Evolutionary conservation across 2,329 filamentous ascomycete genomes (phyloP).

Genomic region (Fusarium oxysporum): DNA sequence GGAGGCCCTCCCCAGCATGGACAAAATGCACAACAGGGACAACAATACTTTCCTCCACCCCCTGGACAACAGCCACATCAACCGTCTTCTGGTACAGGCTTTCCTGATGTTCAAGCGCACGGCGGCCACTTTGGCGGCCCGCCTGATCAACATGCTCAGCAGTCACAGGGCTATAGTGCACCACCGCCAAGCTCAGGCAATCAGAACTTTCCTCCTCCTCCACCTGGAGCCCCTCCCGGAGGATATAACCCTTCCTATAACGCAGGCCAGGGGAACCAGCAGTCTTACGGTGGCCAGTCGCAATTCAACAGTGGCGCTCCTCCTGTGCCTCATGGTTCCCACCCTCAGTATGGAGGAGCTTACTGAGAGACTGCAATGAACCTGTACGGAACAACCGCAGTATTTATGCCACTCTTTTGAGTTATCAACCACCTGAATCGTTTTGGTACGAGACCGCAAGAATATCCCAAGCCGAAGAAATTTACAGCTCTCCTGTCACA

Average conservation of each 20-base stretch:
- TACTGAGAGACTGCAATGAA: slow-evolving; percentile 34
- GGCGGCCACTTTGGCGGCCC: slow-evolving; percentile 37
- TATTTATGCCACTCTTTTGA: slow-evolving; percentile 5
- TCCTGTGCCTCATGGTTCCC: slow-evolving; percentile 49
- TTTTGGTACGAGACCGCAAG: slow-evolving; percentile 27
- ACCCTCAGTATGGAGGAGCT: slow-evolving; percentile 45
- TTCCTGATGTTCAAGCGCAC: slow-evolving; percentile 35
- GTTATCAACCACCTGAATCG: slow-evolving; percentile 1
- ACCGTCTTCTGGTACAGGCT: slow-evolving; percentile 38
- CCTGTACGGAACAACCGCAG: slow-evolving; percentile 3
- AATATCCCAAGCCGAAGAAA: slow-evolving; percentile 17
- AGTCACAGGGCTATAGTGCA: slow-evolving; percentile 37
- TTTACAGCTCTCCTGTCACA: slow-evolving; percentile 27
- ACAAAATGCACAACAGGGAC: slow-evolving; percentile 27
- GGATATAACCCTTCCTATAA: slow-evolving; percentile 49
- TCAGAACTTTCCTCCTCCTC: slow-evolving; percentile 44
- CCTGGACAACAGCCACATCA: slow-evolving; percentile 39
- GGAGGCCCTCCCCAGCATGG: slow-evolving; percentile 39
- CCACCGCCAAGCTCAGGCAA: slow-evolving; percentile 29
- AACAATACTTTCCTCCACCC: slow-evolving; percentile 39
- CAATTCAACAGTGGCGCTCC: slow-evolving; percentile 45
- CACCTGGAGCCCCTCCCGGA: slow-evolving; percentile 31
- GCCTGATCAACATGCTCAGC: slow-evolving; percentile 42
- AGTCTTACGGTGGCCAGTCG: slow-evolving; percentile 46
- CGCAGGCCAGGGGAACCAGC: slow-evolving; percentile 44